These are phyloP conservation scores for Xylaria acuta DNA, from an alignment of 495 filamentous ascomycete species.

Conservation along the genomic window DNA sequence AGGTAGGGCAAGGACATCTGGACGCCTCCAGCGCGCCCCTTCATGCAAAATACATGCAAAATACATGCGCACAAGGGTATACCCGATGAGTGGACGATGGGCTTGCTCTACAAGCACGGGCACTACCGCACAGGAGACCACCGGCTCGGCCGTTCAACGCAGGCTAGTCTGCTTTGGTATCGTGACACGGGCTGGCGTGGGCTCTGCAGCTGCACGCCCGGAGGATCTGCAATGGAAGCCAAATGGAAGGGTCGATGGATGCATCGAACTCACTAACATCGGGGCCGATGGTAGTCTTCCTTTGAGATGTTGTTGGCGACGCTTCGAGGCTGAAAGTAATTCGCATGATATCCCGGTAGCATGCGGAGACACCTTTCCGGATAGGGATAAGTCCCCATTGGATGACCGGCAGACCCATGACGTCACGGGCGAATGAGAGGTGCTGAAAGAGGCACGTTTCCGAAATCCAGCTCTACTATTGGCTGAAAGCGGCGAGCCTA, in stretches of 20 bases:
- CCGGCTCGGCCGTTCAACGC: neutral
- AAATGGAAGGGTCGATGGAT: neutral
- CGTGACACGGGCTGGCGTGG: neutral
- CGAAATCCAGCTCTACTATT: slow-evolving; percentile 32
- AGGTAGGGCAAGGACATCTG: neutral
- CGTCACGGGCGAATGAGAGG: slow-evolving; percentile 39
- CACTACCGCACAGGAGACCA: neutral
- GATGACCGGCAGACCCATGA: slow-evolving; percentile 1
- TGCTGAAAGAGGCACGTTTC: slow-evolving; percentile 37
- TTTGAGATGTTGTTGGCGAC: neutral
- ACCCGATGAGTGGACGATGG: slow-evolving; percentile 7
- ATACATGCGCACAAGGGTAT: neutral
- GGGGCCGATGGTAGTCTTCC: neutral
- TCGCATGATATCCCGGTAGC: neutral
- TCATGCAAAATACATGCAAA: too few relatives aligned
- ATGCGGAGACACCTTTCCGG: neutral
- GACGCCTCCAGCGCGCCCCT: neutral
- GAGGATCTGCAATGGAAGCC: slow-evolving; percentile 24
- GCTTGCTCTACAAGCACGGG: neutral
- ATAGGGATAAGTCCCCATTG: neutral
- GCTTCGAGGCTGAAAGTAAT: slow-evolving; percentile 11
- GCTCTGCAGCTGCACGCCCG: neutral
- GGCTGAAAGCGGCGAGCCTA: slow-evolving; percentile 7
- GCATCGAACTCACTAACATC: slow-evolving; percentile 7
- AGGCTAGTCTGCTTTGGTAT: slow-evolving; percentile 6